A percentile compares a stretch with the other conserved stretches of the same genome.
Conservation (phyloP, 768 basidiomycete species). For the Boletellus ananiceps region DNA sequence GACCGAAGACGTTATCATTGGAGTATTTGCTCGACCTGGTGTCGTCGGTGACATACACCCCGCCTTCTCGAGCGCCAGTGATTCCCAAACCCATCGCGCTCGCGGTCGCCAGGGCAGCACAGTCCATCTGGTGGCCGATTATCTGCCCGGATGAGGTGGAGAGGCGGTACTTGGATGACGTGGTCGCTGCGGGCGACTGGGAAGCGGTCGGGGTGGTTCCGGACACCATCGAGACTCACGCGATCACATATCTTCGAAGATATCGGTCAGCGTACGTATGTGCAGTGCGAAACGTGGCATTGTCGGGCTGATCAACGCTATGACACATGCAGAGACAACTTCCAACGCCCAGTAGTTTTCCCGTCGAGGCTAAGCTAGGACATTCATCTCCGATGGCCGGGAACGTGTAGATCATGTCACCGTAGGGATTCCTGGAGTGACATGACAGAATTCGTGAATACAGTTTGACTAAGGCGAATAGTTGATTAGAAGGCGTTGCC, state of each 20-base stretch:
- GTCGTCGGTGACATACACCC: conserved; percentile 71
- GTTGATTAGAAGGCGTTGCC: conserved; percentile 29
- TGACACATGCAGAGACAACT: conserved; percentile 51
- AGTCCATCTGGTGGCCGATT: conserved; percentile 84
- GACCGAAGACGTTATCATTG: conserved; percentile 81
- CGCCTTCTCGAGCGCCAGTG: conserved; percentile 65
- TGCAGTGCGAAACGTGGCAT: conserved; percentile 1
- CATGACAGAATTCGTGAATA: conserved; percentile 20
- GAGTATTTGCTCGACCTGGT: conserved; percentile 79
- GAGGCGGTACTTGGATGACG: conserved; percentile 83
- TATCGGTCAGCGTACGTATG: conserved; percentile 81
- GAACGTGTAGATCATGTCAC: conserved; percentile 25
- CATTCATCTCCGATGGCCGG: conserved; percentile 28
- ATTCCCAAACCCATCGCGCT: conserved; percentile 72
- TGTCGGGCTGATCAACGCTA: conserved; percentile 8
- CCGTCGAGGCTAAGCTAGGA: conserved; percentile 44
- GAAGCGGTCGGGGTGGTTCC: conserved; percentile 75
- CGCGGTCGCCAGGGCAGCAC: conserved; percentile 56
- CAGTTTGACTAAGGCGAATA: conserved; percentile 16
- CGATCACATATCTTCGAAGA: conserved; percentile 84
- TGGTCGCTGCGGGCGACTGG: conserved; percentile 74
- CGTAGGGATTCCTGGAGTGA: conserved; percentile 11
- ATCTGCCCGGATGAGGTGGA: conserved; percentile 88
- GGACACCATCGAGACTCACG: conserved; percentile 80
- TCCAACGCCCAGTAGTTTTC: conserved; percentile 61